Evolutionary conservation across 805 yeast species (phyloP), one percentile per base, ranked within the genome.

Genomic region (Pichia rugopelliculosa): DNA sequence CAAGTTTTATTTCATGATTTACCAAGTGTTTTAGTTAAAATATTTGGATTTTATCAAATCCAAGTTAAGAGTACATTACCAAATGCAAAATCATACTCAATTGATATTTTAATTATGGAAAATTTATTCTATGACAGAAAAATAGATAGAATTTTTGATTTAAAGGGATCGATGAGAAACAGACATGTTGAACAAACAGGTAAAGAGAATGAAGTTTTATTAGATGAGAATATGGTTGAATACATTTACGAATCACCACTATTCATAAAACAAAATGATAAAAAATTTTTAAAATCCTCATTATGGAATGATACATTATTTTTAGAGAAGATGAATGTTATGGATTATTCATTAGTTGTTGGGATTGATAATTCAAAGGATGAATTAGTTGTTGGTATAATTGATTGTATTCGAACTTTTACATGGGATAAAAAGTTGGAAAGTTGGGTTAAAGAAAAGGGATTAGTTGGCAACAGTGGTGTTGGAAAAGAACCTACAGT

Each of bases 381-480:
- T 44, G 82, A 82, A 46, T 71, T 93, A 34, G 88, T 89, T 18
- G 96, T 90, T 13, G 99, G 99, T 4, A 90, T 93, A 37, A 90
- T 93, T 51, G 87, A 93, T 64, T 93, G 95, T 72, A 81, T 93
- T 39, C 69, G 99, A 50, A 89, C 99, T 0, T 93, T 91, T 59
- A 93, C 99, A 0, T 93, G 99, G 99, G 99, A 93, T 59, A 93
- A 93, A 66, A 93, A 90, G 65, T 78, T 93, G 24, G 99, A 93
- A 63, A 89, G 95, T 62, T 93, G 99, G 99, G 99, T 93, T 34
- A 93, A 93, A 62, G 99, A 95, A 48, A 85, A 87, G 58, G 90
- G 91, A 1, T 71, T 93, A 34, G 96, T 91, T 39, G 89, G 89
- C 6, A 66, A 67, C 33, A 82, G 86, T 1, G 87, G 88, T 36